phyloP scores from a whole-genome alignment of 1,284 basidiomycete species.

The Heterobasidion parviporum region DNA sequence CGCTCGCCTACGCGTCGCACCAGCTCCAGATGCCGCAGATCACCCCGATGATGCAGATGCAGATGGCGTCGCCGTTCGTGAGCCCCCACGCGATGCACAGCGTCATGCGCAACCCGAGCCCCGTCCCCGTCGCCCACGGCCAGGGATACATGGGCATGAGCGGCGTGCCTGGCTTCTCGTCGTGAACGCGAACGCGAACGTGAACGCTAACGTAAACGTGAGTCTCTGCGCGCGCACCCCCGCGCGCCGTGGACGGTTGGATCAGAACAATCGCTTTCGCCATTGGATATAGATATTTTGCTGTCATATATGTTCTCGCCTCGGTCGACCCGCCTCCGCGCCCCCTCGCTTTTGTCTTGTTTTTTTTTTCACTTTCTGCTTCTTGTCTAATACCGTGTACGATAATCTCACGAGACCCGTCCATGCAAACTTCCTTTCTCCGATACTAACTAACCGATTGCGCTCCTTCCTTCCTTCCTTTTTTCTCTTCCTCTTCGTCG shows the following conservation, averaged over 20 bases:
- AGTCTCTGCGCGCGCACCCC: neutral
- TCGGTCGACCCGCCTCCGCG: neutral
- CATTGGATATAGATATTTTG: constrained; percentile 5
- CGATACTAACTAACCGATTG: constrained; percentile 1
- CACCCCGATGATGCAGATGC: constrained; percentile 61
- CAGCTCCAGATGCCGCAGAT: constrained; percentile 52
- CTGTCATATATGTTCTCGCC: constrained; percentile 4
- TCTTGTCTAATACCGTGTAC: neutral
- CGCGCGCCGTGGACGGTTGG: neutral
- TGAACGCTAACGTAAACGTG: neutral
- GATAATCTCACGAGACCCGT: neutral
- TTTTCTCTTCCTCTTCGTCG: neutral
- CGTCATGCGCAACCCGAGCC: constrained; percentile 72
- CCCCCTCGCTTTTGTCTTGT: neutral
- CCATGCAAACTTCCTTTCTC: neutral
- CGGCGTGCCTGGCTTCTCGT: constrained; percentile 8
- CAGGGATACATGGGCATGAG: constrained; percentile 48
- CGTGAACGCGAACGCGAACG: constrained; percentile 3
- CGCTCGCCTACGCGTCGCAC: constrained; percentile 30
- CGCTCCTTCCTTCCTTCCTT: neutral
- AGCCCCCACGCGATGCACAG: constrained; percentile 71
- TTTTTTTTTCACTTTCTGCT: neutral
- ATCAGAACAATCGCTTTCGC: constrained; percentile 2
- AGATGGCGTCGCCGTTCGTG: constrained; percentile 48
- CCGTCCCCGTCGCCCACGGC: constrained; percentile 33